Base-by-base conservation (phyloP, 75 land plant species). In the Adiantum capillusveneris region DNA sequence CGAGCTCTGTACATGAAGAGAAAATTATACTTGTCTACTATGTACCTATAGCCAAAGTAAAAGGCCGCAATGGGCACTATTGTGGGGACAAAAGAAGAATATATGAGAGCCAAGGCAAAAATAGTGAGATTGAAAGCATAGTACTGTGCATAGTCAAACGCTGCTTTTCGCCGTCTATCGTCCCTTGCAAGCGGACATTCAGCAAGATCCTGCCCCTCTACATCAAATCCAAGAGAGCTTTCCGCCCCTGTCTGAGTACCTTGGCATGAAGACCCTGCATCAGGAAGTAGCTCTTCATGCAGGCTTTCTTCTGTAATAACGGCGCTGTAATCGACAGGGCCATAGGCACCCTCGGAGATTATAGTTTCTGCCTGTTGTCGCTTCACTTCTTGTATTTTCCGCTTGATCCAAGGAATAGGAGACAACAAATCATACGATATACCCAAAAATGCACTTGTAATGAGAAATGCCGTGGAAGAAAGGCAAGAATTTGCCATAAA, bases 11-110 rank as follows among this genome's bases (percentile, higher is more conserved):
- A 88, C 16, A 88, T 78, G 59, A 85, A 88, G 27, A 88, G 72
- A 60, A 88, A 88, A 62, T 88, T 88, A 62, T 88, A 88, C 63
- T 88, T 88, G 60, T 88, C 93, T n/a, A 88, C 93, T 48, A 85
- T 62, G 66, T 85, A 88, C 44, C 93, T 70, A 53, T 88, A 88
- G 18, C 93, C 93, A 60, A 88, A 88, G 58, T 88, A 88, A 19
- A 71, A 50, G 46, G 89, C 79, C 56, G 90, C 93, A 21, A 88
- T 79, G 7, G 93, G 93, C 37, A 84, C 81, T 28, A 88, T 80
- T 12, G 85, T 75, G 1, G 93, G 93, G 19, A 89, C 78, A 56
- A 88, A 85, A 16, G 85, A 43, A 29, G 85, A 88, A 58, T 85
- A 88, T 55, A 88, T 81, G 67, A 88, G 25, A 44, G 88, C 79